phyloP scores from a whole-genome alignment of 441 rosid genomes.

The Erodium trifolium region DNA sequence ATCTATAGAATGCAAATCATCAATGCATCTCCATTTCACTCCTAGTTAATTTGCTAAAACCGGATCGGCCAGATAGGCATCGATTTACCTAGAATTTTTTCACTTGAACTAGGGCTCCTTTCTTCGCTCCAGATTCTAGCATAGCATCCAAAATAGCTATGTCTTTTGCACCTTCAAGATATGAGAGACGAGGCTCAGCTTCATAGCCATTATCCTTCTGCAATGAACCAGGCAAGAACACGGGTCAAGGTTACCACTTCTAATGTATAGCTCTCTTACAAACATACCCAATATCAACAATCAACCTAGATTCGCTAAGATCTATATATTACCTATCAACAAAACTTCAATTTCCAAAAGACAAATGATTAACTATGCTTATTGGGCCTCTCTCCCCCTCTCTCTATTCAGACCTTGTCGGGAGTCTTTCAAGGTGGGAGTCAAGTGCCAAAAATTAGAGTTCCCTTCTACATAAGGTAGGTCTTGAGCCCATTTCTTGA shows the following conservation, averaged over 20 bases:
- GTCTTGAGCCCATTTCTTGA: not conserved
- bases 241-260: not conserved
- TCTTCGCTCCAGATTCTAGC: constrained; percentile 77
- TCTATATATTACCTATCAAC: too few relatives aligned
- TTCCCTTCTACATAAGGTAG: not conserved
- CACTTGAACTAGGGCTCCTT: constrained; percentile 55
- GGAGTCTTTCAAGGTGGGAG: too few relatives aligned
- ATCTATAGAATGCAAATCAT: not conserved
- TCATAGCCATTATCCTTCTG: constrained; percentile 46
- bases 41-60: not conserved
- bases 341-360: too few relatives aligned
- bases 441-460: too few relatives aligned
- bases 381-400: too few relatives aligned
- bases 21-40: not conserved
- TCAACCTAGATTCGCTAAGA: not conserved
- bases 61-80: not conserved
- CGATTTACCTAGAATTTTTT: constrained; percentile 34
- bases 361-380: too few relatives aligned
- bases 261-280: not conserved
- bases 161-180: constrained; percentile 84
- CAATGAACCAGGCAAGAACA: constrained; percentile 1
- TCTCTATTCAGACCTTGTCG: too few relatives aligned
- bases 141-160: constrained; percentile 82
- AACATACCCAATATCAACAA: not conserved
- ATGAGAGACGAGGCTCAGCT: constrained; percentile 67